Evolutionary conservation across 2,329 filamentous ascomycete species (phyloP), one percentile per base, ranked within the genome.

Genomic region (Gliomastix tumulicola): DNA sequence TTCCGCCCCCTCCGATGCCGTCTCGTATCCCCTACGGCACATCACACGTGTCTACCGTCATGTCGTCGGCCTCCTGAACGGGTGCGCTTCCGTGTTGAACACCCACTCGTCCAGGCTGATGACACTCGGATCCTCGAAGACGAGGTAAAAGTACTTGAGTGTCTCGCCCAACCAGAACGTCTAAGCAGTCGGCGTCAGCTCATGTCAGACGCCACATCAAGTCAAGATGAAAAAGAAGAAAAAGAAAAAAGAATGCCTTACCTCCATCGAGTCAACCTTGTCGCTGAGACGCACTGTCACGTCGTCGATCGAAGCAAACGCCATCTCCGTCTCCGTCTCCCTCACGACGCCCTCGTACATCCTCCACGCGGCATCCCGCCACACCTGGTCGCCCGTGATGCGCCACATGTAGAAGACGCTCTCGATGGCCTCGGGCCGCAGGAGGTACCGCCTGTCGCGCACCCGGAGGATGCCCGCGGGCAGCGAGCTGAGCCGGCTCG

Each of bases 121-220:
- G 17, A 78, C 51, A 11, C 70, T 64, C 4, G 78, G 72, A 37
- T 83, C 74, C 32, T 74, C 76, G 46, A 85, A 88, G 15, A 85
- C 71, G 39, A 88, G 59, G 48, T 82, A 88, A 42, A 87, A 87
- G 49, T 88, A 88, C 59, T 88, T 89, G 45, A 86, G 58, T 28
- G 82, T 88, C 65, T 88, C 83, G 4, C 79, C 79, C 47, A 84
- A 65, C 80, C 84, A 88, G 51, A 86, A 87, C 37, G 68, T 71
- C 65, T 69, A 33, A 16, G 28, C 12, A 22, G 21, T 16, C n/a
- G n/a, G n/a, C n/a, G n/a, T n/a, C n/a, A n/a, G n/a, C n/a, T n/a
- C n/a, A n/a, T n/a, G 16, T 41, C 35, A 39, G 32, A 19, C 11
- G 22, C n/a, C 18, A 22, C 8, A 21, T 16, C 21, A 30, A 23